Conservation (phyloP, 352 stramenopile species). For the Globisporangium spinosum region DNA sequence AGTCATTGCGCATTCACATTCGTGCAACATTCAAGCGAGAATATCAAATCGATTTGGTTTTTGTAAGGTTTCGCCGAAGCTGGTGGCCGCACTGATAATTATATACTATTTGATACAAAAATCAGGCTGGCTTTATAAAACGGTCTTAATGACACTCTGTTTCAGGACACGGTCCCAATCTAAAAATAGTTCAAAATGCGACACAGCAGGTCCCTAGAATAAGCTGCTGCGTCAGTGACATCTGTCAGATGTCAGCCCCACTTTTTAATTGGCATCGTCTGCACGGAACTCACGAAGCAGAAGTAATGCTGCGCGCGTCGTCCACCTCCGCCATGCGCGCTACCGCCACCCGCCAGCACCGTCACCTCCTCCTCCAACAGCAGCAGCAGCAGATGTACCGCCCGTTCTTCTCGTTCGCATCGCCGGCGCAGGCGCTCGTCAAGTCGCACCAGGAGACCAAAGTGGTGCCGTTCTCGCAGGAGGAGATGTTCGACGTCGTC, state of each 20-base stretch:
- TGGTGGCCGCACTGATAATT: no score
- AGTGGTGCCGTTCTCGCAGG: conserved; percentile 68
- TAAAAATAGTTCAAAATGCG: not conserved
- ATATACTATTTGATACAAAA: no score
- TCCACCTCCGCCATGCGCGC: conserved; percentile 5
- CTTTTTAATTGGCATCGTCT: not conserved
- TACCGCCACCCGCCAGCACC: not conserved
- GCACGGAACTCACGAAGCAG: conserved; percentile 7
- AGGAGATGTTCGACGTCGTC: conserved; percentile 82
- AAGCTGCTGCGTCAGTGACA: not conserved
- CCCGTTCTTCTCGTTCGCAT: conserved; percentile 60
- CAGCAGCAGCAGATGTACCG: not conserved
- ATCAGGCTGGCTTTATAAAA: not conserved
- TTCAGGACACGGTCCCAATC: not conserved
- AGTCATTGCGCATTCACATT: not conserved
- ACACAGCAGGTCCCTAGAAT: not conserved
- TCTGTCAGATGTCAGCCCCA: not conserved
- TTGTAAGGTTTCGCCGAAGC: no score
- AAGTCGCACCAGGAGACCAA: conserved; percentile 74
- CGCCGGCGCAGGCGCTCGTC: conserved; percentile 42
- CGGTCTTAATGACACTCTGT: no score
- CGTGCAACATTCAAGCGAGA: conserved; percentile 15
- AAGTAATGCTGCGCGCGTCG: conserved; percentile 21
- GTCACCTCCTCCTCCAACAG: not conserved
- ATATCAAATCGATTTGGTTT: not conserved